These are phyloP conservation scores for Zanthoxylum bungeanum DNA, from an alignment of 345 rosid species.

Conservation along the genomic window DNA sequence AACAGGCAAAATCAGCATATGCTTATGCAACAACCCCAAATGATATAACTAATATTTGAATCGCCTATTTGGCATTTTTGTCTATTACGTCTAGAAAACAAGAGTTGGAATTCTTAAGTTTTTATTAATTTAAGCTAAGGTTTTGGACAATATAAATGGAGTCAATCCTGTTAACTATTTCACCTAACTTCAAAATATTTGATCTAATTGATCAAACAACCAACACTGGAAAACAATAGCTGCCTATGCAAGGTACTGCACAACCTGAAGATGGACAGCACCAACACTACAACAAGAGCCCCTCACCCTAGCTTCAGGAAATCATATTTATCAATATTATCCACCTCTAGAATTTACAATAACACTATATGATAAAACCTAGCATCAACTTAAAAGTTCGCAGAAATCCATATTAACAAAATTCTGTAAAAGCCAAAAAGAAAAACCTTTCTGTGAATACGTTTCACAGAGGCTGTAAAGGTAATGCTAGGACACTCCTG, in stretches of 20 bases:
- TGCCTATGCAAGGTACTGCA: not conserved
- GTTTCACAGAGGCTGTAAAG: conserved; percentile 2
- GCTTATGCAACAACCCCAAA: not conserved
- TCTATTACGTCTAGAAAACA: not conserved
- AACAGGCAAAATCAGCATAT: not conserved
- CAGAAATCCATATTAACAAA: not conserved
- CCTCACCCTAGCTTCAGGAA: not conserved
- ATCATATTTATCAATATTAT: not conserved
- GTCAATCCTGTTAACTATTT: not conserved
- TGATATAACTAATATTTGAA: not conserved
- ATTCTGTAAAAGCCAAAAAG: not conserved
- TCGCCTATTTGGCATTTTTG: not conserved
- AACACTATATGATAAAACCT: conserved; percentile 1
- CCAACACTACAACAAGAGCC: not conserved
- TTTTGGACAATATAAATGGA: not conserved
- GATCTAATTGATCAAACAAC: not conserved
- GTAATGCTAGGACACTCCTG: conserved; percentile 22
- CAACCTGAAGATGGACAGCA: not conserved
- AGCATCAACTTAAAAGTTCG: not conserved
- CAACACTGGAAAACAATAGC: not conserved
- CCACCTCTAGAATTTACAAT: not conserved
- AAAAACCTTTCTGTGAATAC: not conserved
- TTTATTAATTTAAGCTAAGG: not conserved
- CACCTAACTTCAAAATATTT: not conserved
- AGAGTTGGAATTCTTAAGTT: not conserved